Evolutionary conservation across 2,329 filamentous ascomycete species (phyloP).

Genomic region (Blastomyces percursus): DNA sequence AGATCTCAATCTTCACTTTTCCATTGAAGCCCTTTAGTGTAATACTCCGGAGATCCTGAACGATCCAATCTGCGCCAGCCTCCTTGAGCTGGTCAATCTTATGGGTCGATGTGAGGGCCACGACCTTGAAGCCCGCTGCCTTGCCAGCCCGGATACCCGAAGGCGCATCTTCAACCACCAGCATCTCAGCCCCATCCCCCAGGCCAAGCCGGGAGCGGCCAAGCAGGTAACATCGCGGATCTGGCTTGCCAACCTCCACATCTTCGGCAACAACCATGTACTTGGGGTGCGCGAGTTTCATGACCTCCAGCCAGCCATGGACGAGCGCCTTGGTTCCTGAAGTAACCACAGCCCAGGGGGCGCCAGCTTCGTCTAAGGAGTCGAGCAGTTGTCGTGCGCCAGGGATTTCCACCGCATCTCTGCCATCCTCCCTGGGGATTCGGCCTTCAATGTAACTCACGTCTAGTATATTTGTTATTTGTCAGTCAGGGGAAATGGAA

Average conservation of each 20-base stretch:
- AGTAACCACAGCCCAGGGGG: conserved; percentile 75
- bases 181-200: conserved; percentile 41
- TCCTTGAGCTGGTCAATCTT: conserved; percentile 57
- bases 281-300: conserved; percentile 54
- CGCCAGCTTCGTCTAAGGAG: conserved; percentile 49
- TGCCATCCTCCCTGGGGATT: conserved; percentile 65
- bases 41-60: conserved; percentile 66
- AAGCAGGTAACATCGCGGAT: conserved; percentile 62
- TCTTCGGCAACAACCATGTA: conserved; percentile 66
- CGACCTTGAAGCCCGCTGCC: conserved; percentile 71
- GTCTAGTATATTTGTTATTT: conserved; percentile 42
- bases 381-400: conserved; percentile 64
- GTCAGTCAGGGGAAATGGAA: conserved; percentile 7
- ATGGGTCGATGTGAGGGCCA: conserved; percentile 80
- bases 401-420: conserved; percentile 73
- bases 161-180: conserved; percentile 83
- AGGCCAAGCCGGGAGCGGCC: conserved; percentile 52
- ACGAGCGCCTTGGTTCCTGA: conserved; percentile 59
- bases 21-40: conserved; percentile 49
- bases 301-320: conserved; percentile 58
- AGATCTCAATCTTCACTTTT: conserved; percentile 57
- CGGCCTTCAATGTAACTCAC: conserved; percentile 65
- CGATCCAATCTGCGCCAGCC: conserved; percentile 80
- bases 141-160: conserved; percentile 76
- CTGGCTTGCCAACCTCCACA: conserved; percentile 63